Evolutionary conservation across 1,284 basidiomycete species (phyloP), one percentile per base, ranked within the genome.

Genomic region (Volvariella surrecta): DNA sequence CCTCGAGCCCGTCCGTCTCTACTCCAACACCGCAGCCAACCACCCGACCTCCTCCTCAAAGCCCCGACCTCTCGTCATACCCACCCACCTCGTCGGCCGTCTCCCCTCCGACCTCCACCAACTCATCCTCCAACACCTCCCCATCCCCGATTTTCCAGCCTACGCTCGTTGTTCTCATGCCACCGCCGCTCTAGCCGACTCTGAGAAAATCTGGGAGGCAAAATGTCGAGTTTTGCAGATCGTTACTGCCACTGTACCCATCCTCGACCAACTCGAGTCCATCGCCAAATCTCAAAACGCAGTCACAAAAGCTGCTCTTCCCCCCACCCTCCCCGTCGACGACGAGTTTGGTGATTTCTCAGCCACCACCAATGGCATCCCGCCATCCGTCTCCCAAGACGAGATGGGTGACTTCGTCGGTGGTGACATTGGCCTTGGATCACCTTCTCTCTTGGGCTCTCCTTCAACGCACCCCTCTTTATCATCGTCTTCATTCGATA

Each of bases 101-200:
- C 76, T 94, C 20, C 89, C 92, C 8, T 71, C 76, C 34, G 79
- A 84, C 52, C 64, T 93, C 3, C 82, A 94, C 57, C 64, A 86
- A 19, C 67, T 82, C 41, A 71, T 95, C 45, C 69, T 93, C 48
- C 64, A 71, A 3, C 74, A 79, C 57, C 68, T 91, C 16, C 79
- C 90, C 3, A 63, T 95, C 13, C 78, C 86, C 18, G 89, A 92
- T 58, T 61, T 94, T 15, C 79, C 86, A 1, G 69, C 76, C 1
- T 88, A 93, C 54, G 77, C 84, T 8, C 71, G 79, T 32, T 71
- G 68, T 28, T 87, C 73, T 45, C 74, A 78, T 42, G 76, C 84
- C 21, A 70, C 86, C 24, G 71, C 78, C 3, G 65, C 68, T 8
- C 64, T 93, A n/a, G 73, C 76, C 1, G 63, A 69, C 15, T 78